Conservation (phyloP, 768 basidiomycete species). For the Termitomyces sp. region DNA sequence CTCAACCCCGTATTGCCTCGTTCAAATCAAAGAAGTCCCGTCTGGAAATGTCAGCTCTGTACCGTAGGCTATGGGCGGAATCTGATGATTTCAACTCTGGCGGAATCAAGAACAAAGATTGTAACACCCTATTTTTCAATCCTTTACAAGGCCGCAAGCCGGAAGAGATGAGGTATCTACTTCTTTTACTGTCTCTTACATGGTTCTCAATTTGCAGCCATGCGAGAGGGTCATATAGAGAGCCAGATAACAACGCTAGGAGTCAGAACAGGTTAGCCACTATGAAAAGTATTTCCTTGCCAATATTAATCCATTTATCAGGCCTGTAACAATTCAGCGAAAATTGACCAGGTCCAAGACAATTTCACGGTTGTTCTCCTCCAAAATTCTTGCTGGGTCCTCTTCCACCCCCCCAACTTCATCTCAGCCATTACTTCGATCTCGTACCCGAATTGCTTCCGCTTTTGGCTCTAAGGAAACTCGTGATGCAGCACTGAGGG, state of each 20-base stretch:
- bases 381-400: conserved; percentile 22
- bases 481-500: conserved; percentile 55
- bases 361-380: conserved; percentile 28
- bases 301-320: not conserved
- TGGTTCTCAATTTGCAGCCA: not conserved
- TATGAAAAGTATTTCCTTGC: not conserved
- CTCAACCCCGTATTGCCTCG: conserved; percentile 16
- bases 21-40: conserved; percentile 17
- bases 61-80: conserved; percentile 10
- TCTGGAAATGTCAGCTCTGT: conserved; percentile 14
- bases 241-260: not conserved
- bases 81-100: conserved; percentile 1
- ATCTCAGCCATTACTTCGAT: conserved; percentile 7
- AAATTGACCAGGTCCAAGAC: conserved; percentile 23
- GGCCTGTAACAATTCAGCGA: conserved; percentile 10
- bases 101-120: conserved; percentile 8
- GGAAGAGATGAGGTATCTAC: conserved; percentile 10
- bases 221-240: not conserved
- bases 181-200: not conserved
- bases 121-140: not conserved
- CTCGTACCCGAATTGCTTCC: conserved; percentile 15
- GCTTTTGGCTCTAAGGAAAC: conserved; percentile 26
- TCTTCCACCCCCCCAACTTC: not conserved
- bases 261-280: conserved; percentile 5
- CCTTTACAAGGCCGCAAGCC: not conserved